These are phyloP conservation scores for Agaricus bisporus DNA, from an alignment of 768 basidiomycete genomes.

Conservation along the genomic window DNA sequence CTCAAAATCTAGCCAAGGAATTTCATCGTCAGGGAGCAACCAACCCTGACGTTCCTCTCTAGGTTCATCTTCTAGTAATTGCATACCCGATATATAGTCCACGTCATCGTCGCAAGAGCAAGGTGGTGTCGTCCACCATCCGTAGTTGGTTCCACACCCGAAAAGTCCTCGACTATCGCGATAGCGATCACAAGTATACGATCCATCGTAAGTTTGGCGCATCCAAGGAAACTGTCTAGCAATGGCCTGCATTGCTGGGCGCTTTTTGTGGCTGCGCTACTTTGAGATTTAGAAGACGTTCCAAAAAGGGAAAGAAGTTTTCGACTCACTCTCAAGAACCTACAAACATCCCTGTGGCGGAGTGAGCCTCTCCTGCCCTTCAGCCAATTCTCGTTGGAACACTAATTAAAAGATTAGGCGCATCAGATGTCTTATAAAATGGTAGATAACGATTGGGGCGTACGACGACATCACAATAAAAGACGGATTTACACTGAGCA, in stretches of 20 bases:
- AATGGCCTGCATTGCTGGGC: constrained; percentile 14
- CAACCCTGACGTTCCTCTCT: constrained; percentile 27
- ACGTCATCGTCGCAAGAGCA: constrained; percentile 11
- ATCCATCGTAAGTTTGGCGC: constrained; percentile 11
- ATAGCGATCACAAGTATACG: constrained; percentile 11
- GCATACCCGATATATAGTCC: constrained; percentile 23
- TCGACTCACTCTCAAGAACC: background rate
- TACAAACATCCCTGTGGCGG: constrained; percentile 6
- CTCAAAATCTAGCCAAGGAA: constrained; percentile 29
- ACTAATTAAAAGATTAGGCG: background rate
- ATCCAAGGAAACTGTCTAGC: constrained; percentile 21
- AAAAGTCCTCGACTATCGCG: constrained; percentile 20
- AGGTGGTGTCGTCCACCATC: constrained; percentile 31
- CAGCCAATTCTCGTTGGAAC: constrained; percentile 7
- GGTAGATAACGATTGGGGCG: background rate
- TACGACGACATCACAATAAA: constrained; percentile 10
- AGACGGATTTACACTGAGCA: constrained; percentile 6
- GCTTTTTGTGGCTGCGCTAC: constrained; percentile 3
- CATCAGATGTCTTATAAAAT: background rate
- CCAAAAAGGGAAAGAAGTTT: background rate
- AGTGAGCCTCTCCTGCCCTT: background rate
- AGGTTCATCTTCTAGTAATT: constrained; percentile 24
- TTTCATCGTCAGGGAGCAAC: constrained; percentile 25
- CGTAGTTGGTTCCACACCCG: constrained; percentile 28
- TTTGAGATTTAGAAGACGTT: background rate